Base-by-base conservation (phyloP, 345 rosid genomes). In the Rhodamnia rubescens region DNA sequence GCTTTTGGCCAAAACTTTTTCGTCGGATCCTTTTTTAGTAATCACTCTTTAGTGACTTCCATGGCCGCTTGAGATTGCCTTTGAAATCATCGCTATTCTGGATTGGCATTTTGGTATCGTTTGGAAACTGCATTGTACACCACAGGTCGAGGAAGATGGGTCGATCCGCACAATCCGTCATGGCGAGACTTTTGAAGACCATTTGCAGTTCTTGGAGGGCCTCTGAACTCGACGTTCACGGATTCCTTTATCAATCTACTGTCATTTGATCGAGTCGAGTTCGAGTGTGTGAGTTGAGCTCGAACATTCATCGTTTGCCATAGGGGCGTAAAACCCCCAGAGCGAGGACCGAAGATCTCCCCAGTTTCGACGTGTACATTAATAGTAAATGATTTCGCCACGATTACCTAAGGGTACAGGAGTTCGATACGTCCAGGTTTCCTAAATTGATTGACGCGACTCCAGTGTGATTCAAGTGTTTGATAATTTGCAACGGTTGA, bases 131-230 rank as follows among this genome's bases (percentile, higher is more conserved):
- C 21, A 53, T 18, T 53, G 20, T 18, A 18, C 56, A 40, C 61
- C 69, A 36, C 58, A 95, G 98, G 94, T 96, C 50, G 95, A 95
- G 89, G 97, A 95, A 50, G 52, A 50, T 50, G 52, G 52, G 36
- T 92, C 93, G 0, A 90, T 96, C 80, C 61, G 90, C 56, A 95
- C 94, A 89, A 96, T 96, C 84, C 92, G 98, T 74, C 98, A 93
- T 10, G 98, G 91, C 26, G 97, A 96, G 90, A 93, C 94, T 84
- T 96, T 95, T 55, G 96, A 94, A 58, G 98, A 92, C 89, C 96
- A 95, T 89, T 80, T 95, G 88, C 92, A 91, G 57, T 94, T 92
- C 88, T 94, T 96, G 14, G 94, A 94, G 74, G 94, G 94, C 57
- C 95, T 95, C 32, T 95, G 88, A 92, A 74, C 74, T 81, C 74